These are phyloP conservation scores for Coemansia sp. DNA, from an alignment of 192 early-diverging fungal species.

Conservation along the genomic window DNA sequence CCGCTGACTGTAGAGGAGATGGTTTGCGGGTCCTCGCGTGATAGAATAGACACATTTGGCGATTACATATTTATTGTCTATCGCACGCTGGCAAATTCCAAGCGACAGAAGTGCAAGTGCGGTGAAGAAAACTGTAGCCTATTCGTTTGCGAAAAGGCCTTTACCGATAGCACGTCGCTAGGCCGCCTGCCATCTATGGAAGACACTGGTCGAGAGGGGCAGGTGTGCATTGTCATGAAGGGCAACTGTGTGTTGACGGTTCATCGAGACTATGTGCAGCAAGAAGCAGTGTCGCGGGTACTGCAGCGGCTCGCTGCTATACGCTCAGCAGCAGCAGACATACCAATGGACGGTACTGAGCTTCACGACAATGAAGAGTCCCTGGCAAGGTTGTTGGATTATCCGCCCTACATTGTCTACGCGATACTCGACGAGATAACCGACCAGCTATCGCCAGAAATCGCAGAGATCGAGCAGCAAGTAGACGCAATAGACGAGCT, in stretches of 20 bases:
- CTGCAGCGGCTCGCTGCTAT: slow-evolving; percentile 34
- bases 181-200: neutral
- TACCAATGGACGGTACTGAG: neutral
- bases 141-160: neutral
- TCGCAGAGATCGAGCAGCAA: slow-evolving; percentile 83
- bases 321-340: neutral
- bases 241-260: slow-evolving; percentile 34
- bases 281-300: slow-evolving; percentile 15
- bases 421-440: slow-evolving; percentile 91
- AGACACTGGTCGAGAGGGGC: neutral
- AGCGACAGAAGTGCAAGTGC: neutral
- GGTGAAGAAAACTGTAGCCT: slow-evolving; percentile 3
- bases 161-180: neutral
- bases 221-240: slow-evolving; percentile 33
- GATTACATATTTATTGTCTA: slow-evolving; percentile 66
- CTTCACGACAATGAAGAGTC: slow-evolving; percentile 6
- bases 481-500: slow-evolving; percentile 95
- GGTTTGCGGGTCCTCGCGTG: slow-evolving; percentile 77
- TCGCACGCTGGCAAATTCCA: slow-evolving; percentile 20
- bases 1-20: slow-evolving; percentile 89
- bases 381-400: slow-evolving; percentile 27
- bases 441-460: slow-evolving; percentile 81
- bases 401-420: slow-evolving; percentile 90
- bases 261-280: slow-evolving; percentile 17
- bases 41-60: slow-evolving; percentile 76